Evolutionary conservation across 257 asterid genomes (phyloP).

Genomic region (Lycium ferocissimum): DNA sequence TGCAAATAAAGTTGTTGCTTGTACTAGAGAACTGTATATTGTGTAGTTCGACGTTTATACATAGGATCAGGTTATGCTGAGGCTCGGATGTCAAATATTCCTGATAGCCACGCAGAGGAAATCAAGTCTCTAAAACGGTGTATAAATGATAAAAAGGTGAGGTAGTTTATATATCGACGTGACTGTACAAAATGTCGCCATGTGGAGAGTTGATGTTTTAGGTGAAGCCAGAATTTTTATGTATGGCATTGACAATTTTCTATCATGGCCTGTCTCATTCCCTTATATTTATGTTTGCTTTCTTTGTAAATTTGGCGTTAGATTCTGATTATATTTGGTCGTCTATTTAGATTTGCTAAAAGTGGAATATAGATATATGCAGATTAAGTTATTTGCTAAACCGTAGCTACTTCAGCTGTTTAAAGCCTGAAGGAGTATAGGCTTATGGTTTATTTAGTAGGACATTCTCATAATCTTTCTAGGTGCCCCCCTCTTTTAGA

Average conservation of each 20-base stretch:
- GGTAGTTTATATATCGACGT: constrained; percentile 37
- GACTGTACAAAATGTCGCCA: constrained; percentile 48
- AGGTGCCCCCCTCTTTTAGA: too few relatives aligned
- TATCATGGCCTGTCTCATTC: constrained; percentile 33
- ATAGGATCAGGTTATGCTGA: constrained; percentile 43
- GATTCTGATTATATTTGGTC: background rate
- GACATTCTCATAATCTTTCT: too few relatives aligned
- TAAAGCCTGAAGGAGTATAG: too few relatives aligned
- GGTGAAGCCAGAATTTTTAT: constrained; percentile 39
- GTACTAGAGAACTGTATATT: constrained; percentile 56
- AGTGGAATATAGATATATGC: too few relatives aligned
- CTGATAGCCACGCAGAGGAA: constrained; percentile 48
- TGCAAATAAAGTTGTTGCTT: constrained; percentile 55
- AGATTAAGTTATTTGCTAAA: too few relatives aligned
- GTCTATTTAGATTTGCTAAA: too few relatives aligned
- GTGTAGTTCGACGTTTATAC: constrained; percentile 50
- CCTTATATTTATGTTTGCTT: background rate
- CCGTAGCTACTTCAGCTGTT: too few relatives aligned
- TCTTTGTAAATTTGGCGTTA: background rate
- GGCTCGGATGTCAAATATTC: constrained; percentile 43
- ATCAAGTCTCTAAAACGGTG: constrained; percentile 34
- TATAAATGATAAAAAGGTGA: constrained; percentile 40
- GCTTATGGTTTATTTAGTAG: background rate
- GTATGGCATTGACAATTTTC: constrained; percentile 40
- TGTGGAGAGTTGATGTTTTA: constrained; percentile 43